These are phyloP conservation scores for Yamadazyma dushanensis DNA, from an alignment of 1,139 yeast genomes.

Conservation along the genomic window DNA sequence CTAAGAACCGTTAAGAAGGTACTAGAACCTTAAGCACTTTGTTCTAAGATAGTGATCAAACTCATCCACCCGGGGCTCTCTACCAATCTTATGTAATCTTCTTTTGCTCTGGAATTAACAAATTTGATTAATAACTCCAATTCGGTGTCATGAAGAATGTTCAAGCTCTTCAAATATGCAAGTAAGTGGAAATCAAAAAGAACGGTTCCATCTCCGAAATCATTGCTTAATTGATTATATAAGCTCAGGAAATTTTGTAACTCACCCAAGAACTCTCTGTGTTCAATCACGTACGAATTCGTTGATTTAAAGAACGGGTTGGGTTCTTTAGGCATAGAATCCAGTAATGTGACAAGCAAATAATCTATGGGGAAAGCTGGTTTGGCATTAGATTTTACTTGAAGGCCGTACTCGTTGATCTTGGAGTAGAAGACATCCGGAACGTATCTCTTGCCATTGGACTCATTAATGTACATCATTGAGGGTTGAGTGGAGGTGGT, in stretches of 20 bases:
- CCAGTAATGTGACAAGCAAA: constrained; percentile 82
- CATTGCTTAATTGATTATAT: constrained; percentile 44
- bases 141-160: constrained; percentile 55
- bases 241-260: constrained; percentile 59
- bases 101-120: constrained; percentile 36
- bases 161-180: constrained; percentile 52
- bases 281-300: constrained; percentile 66
- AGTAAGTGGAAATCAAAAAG: constrained; percentile 74
- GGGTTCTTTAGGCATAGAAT: constrained; percentile 81
- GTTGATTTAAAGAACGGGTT: constrained; percentile 43
- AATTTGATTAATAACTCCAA: constrained; percentile 44
- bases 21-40: constrained; percentile 19
- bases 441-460: constrained; percentile 73
- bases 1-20: constrained; percentile 8
- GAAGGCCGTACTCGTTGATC: constrained; percentile 83
- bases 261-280: constrained; percentile 72
- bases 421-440: constrained; percentile 90
- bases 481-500: constrained; percentile 91
- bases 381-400: constrained; percentile 86
- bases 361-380: constrained; percentile 97
- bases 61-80: constrained; percentile 80
- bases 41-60: constrained; percentile 56
- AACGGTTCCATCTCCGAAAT: constrained; percentile 42
- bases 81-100: constrained; percentile 53
- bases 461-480: constrained; percentile 76